Evolutionary conservation across 2,329 filamentous ascomycete species (phyloP), one percentile per base, ranked within the genome.

Genomic region (Xylaria arbuscula): DNA sequence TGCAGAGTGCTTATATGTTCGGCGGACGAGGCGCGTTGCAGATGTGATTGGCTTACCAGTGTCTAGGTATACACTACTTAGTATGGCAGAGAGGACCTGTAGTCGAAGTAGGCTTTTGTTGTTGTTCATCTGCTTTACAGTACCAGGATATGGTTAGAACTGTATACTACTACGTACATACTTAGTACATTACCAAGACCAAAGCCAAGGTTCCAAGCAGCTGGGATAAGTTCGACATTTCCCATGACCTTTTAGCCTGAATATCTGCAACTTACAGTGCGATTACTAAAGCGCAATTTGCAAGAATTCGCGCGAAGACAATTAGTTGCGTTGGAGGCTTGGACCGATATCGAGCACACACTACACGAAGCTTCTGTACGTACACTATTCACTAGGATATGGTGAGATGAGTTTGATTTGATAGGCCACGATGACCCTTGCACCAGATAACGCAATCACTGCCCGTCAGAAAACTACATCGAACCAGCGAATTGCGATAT

Each of bases 401-500:
- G 28, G n/a, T 24, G 7, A 42, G 17, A n/a, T 11, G 40, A 28
- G 24, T 42, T 3, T 42, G 50, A 32, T 38, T 17, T 48, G 32
- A 58, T 63, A 67, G 54, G 48, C n/a, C 34, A 15, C 15, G 15
- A 28, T 3, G 17, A 62, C 48, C 66, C 62, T 45, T 62, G 57
- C 36, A 34, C 8, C 19, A 45, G 53, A 65, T 65, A 68, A 68
- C 57, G 45, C 57, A 62, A 58, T 57, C 19, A 15, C n/a, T 40
- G 19, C 54, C 28, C 32, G 34, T 60, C 19, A 54, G 13, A 19
- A 36, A 54, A 19, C 17, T 19, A 15, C 28, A 15, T 34, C 11
- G 45, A 22, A 24, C 45, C 8, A 22, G 8, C 45, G 55, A 45
- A 42, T 34, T 19, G 15, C 11, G 32, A 32, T 59, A 15, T 19